Base-by-base conservation (phyloP, 1,284 basidiomycete genomes). In the Trametes hirsuta region DNA sequence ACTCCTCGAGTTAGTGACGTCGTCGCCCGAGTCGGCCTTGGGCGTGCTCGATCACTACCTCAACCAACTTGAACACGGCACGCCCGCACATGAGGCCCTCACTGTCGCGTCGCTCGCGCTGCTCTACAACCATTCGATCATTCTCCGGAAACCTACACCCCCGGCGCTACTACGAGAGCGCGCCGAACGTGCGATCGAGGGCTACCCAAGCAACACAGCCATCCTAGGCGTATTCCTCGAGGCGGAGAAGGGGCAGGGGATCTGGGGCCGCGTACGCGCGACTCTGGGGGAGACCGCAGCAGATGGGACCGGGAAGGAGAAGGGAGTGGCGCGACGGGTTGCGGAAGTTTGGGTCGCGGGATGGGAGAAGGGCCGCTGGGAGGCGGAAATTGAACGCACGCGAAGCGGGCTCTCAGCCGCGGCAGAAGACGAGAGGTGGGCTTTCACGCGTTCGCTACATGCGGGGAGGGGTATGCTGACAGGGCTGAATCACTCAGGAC, bases 141-240 rank as follows among this genome's bases (percentile, higher is more conserved):
- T 81, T 0, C 76, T 92, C 42, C 83, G 79, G 57, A 82, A 82
- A 46, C 77, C 87, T 6, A 81, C 81, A 68, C 82, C 85, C 4
- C 90, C 90, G 1, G 75, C 74, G 1, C 66, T 88, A 24, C 74
- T 94, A 36, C 80, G 91, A 30, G 80, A 84, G 36, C 77, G 88
- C 35, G 81, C 84, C 15, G 81, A 82, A 59, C 69, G 70, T 21
- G 88, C 86, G 0, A 73, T 93, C 41, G 76, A 80, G 47, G 66
- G 72, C 54, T 93, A 88, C 71, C 87, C 88, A 1, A 84, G 79
- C 72, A 94, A 94, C 72, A 90, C 88, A 1, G 76, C 90, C 22
- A 78, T 94, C 47, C 69, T 94, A n/a, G 87, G 85, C 3, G 74
- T 94, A 63, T 92, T 93, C 70, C 75, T 94, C 61, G 90, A 93